Evolutionary conservation across 1,139 yeast genomes (phyloP), one percentile per base, ranked within the genome.

Genomic region (Sugiyamaella novakii): DNA sequence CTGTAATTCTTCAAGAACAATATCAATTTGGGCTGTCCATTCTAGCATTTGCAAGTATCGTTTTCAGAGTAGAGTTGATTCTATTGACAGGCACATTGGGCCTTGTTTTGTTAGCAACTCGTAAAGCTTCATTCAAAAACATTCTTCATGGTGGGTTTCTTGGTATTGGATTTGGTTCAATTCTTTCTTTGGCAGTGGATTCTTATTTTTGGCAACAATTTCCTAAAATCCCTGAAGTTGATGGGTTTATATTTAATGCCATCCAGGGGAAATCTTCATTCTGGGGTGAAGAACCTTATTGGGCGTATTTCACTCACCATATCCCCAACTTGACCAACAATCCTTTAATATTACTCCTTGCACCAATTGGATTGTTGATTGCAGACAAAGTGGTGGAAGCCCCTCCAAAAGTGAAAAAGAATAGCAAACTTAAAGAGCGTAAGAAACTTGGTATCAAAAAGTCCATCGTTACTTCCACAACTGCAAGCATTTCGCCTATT

Each of bases 241-340:
- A 76, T 38, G 80, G 94, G 0, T 83, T 91, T 61, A 49, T 78
- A 12, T 91, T 79, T 70, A 91, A 91, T 63, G 85, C 87, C 2
- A 55, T 89, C 14, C 67, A 79, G 4, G 95, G 95, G 1, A 80
- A 85, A 40, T 74, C 95, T 1, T 67, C 77, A 1, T 74, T 80
- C 12, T 92, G 98, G 97, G 98, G 98, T 0, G 77, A 76, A 1
- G 91, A 86, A 62, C 95, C 97, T 3, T 78, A 76, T 62, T 58
- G 67, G 39, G 78, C 87, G 0, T 91, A 91, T 65, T 83, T 88
- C 59, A 66, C 74, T 1, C 75, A 76, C 50, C 77, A 85, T 53
- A 66, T 86, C 50, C 76, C 83, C 25, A 74, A 71, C 55, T 59
- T 83, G 28, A 75, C 79, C 53, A 55, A 76, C 36, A 87, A 91